These are phyloP conservation scores for Caulochytrium protostelioides DNA, from an alignment of 371 early-diverging fungal species.

Conservation along the genomic window DNA sequence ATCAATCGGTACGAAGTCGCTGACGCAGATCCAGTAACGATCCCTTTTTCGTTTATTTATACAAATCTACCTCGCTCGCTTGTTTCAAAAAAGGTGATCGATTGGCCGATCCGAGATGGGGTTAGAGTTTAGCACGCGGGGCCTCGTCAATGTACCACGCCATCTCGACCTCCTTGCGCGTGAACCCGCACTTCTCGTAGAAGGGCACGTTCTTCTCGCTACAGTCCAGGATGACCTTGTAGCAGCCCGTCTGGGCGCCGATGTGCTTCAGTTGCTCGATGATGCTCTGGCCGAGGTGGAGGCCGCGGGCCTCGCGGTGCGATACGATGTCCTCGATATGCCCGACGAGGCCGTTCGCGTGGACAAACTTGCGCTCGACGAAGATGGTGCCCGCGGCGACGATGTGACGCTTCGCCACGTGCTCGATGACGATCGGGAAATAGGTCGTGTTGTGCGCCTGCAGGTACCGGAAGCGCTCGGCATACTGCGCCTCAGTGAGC, in stretches of 20 bases:
- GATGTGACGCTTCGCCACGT: slow-evolving; percentile 34
- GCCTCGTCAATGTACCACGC: too few species aligned
- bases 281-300: slow-evolving; percentile 40
- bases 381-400: slow-evolving; percentile 88
- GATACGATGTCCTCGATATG: slow-evolving; percentile 98
- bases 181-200: slow-evolving; percentile 79
- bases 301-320: slow-evolving; percentile 73
- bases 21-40: too few species aligned
- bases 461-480: slow-evolving; percentile 48
- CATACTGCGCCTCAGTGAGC: slow-evolving; percentile 41
- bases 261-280: slow-evolving; percentile 33
- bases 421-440: slow-evolving; percentile 62
- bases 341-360: slow-evolving; percentile 59
- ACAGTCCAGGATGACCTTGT: slow-evolving; percentile 63
- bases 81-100: too few species aligned
- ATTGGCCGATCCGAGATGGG: too few species aligned
- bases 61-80: too few species aligned
- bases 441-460: slow-evolving; percentile 35
- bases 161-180: slow-evolving; percentile 70
- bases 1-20: too few species aligned
- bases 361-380: slow-evolving; percentile 89
- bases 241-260: slow-evolving; percentile 27
- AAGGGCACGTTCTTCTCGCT: slow-evolving; percentile 61
- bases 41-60: too few species aligned
- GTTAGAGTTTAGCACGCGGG: too few species aligned